phyloP scores from a whole-genome alignment of 1,139 yeast genomes.

The Magnusiomyces magnusii region DNA sequence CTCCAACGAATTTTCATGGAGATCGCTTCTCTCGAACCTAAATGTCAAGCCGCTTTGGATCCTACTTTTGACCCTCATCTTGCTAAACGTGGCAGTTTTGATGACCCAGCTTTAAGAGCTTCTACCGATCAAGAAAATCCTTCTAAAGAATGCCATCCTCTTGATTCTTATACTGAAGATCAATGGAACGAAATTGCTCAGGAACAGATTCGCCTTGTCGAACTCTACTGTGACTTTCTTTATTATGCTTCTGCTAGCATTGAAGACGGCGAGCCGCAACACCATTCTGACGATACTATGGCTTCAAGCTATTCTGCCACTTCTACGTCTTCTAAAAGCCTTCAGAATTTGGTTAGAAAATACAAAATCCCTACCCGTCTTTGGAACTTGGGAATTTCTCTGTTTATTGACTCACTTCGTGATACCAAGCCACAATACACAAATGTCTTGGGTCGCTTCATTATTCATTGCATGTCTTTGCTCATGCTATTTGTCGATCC shows the following conservation, averaged over 20 bases:
- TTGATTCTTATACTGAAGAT: constrained; percentile 4
- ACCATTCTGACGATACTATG: not conserved
- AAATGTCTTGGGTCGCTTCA: constrained; percentile 25
- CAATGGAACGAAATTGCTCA: constrained; percentile 10
- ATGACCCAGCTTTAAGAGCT: not conserved
- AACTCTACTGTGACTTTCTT: constrained; percentile 10
- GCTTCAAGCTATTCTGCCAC: not conserved
- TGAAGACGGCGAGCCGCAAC: not conserved
- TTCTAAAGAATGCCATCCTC: no score
- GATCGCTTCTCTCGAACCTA: constrained; percentile 9
- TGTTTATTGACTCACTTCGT: constrained; percentile 27
- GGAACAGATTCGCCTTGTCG: constrained; percentile 11
- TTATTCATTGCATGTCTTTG: constrained; percentile 25
- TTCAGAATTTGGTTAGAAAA: constrained; percentile 23
- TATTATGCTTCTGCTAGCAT: constrained; percentile 8
- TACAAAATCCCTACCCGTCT: constrained; percentile 29
- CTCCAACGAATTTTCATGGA: constrained; percentile 6
- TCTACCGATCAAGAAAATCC: no score
- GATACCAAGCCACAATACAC: constrained; percentile 22
- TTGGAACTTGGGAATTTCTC: constrained; percentile 32
- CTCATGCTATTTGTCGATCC: constrained; percentile 29
- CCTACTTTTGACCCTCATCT: not conserved
- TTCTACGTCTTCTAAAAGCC: not conserved
- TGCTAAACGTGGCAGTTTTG: not conserved
- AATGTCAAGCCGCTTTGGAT: constrained; percentile 2